phyloP scores from a whole-genome alignment of 139 green algal species.

The Picochlorum sp. region DNA sequence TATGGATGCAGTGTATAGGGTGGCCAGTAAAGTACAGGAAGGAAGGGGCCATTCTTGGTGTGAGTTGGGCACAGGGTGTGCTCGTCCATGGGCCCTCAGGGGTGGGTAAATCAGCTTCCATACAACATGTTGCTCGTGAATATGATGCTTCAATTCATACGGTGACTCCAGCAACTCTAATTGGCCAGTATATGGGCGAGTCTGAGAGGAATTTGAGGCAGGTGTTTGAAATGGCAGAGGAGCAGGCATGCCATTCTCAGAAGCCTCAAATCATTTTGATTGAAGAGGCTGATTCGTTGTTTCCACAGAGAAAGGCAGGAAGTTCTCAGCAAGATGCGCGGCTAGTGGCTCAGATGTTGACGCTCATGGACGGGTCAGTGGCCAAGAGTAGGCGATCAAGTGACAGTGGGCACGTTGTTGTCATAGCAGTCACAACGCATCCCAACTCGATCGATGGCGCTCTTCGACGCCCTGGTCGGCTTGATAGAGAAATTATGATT shows the following conservation, averaged over 20 bases:
- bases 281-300: conserved; percentile 86
- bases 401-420: conserved; percentile 12
- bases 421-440: conserved; percentile 80
- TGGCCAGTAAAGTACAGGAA: conserved; percentile 67
- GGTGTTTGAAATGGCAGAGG: conserved; percentile 58
- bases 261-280: conserved; percentile 70
- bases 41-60: conserved; percentile 58
- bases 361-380: conserved; percentile 73
- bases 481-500: conserved; percentile 80
- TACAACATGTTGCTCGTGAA: conserved; percentile 41
- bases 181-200: conserved; percentile 69
- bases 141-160: conserved; percentile 46
- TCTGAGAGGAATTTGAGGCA: conserved; percentile 75
- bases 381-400: background rate
- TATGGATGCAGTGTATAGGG: conserved; percentile 54
- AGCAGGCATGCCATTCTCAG: conserved; percentile 29
- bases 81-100: conserved; percentile 48
- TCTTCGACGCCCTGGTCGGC: conserved; percentile 69
- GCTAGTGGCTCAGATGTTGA: conserved; percentile 90
- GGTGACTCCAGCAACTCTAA: conserved; percentile 49
- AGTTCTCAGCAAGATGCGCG: conserved; percentile 60
- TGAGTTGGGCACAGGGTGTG: conserved; percentile 43
- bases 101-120: conserved; percentile 40
- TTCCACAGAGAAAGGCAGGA: conserved; percentile 51
- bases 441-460: conserved; percentile 86